These are phyloP conservation scores for Zoysia matrella DNA, from an alignment of 202 grass and related monocot genomes.

Conservation along the genomic window DNA sequence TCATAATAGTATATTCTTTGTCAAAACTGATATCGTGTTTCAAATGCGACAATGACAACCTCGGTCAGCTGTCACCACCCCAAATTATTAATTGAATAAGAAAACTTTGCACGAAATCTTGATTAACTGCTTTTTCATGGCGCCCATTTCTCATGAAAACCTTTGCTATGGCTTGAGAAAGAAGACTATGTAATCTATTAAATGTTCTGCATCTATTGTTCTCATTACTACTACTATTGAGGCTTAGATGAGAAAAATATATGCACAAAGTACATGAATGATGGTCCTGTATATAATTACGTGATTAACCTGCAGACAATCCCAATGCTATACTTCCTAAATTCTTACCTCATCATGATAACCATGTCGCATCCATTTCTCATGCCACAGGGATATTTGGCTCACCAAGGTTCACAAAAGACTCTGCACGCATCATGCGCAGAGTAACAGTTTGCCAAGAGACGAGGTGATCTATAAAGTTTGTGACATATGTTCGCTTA, in stretches of 20 bases:
- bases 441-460: slow-evolving; percentile 85
- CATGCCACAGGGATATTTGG: slow-evolving; percentile 79
- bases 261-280: not conserved
- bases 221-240: not conserved
- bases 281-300: not conserved
- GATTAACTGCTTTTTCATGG: not conserved
- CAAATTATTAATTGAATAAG: not conserved
- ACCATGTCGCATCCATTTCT: slow-evolving; percentile 22
- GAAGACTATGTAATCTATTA: slow-evolving; percentile 23
- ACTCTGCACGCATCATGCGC: slow-evolving; percentile 84
- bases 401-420: slow-evolving; percentile 96
- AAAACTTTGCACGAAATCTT: slow-evolving; percentile 4
- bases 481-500: slow-evolving; percentile 62
- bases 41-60: not conserved
- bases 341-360: slow-evolving; percentile 38
- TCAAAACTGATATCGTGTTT: slow-evolving; percentile 2
- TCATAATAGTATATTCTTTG: not conserved
- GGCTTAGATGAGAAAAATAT: not conserved
- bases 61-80: not conserved
- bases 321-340: not conserved
- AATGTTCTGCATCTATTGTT: slow-evolving; percentile 6
- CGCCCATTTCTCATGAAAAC: slow-evolving; percentile 23
- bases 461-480: slow-evolving; percentile 83
- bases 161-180: not conserved
- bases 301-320: slow-evolving; percentile 15